These are phyloP conservation scores for Pichia nakasei DNA, from an alignment of 805 yeast species.

Conservation along the genomic window DNA sequence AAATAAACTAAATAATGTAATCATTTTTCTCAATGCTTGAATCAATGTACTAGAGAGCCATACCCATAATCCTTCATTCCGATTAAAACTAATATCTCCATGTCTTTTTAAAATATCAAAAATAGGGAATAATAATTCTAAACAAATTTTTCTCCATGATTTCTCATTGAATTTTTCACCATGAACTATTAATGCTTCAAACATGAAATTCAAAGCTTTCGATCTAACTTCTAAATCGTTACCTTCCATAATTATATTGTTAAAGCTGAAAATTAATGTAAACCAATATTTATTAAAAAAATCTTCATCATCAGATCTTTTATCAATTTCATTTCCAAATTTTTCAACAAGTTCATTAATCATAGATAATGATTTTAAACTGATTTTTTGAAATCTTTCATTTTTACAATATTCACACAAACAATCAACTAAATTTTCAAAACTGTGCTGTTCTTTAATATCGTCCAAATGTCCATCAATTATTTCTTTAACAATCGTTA, in stretches of 20 bases:
- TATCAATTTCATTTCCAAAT: slow-evolving; percentile 38
- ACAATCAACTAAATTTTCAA: slow-evolving; percentile 58
- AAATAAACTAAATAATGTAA: slow-evolving; percentile 73
- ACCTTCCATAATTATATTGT: slow-evolving; percentile 86
- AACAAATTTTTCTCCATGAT: slow-evolving; percentile 80
- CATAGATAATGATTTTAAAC: slow-evolving; percentile 73
- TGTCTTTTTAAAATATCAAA: slow-evolving; percentile 70
- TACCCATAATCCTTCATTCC: slow-evolving; percentile 74
- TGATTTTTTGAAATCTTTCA: slow-evolving; percentile 66
- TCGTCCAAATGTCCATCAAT: slow-evolving; percentile 52
- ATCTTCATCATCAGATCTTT: slow-evolving; percentile 22
- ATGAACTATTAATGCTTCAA: slow-evolving; percentile 68
- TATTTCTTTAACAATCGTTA: slow-evolving; percentile 52
- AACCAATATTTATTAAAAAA: slow-evolving; percentile 62
- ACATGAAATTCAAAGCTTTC: slow-evolving; percentile 72
- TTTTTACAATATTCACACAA: slow-evolving; percentile 80
- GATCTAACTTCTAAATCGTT: slow-evolving; percentile 93
- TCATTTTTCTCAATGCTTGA: slow-evolving; percentile 86
- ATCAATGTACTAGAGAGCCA: slow-evolving; percentile 96
- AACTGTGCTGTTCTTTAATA: slow-evolving; percentile 63
- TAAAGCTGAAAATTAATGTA: slow-evolving; percentile 78
- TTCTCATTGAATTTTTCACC: slow-evolving; percentile 67
- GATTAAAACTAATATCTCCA: slow-evolving; percentile 63
- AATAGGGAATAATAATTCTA: slow-evolving; percentile 78
- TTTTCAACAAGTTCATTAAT: slow-evolving; percentile 53